phyloP scores from a whole-genome alignment of 495 filamentous ascomycete species.

The Halenospora varia region DNA sequence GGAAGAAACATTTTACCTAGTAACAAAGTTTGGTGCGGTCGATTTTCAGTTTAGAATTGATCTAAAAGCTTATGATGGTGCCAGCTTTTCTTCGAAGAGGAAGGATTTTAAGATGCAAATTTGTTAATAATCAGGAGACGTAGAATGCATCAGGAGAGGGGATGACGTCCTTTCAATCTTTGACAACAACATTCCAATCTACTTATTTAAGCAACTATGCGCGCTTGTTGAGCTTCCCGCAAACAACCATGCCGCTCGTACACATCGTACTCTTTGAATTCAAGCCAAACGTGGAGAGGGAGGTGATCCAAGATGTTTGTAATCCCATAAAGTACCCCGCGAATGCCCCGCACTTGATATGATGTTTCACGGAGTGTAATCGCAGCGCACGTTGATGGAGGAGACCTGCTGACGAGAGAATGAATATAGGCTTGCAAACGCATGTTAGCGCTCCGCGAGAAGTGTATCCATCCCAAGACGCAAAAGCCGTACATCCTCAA shows the following conservation, averaged over 20 bases:
- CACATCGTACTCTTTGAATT: slow-evolving; percentile 29
- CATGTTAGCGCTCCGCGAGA: slow-evolving; percentile 33
- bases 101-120: not conserved
- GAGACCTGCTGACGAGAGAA: not conserved
- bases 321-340: not conserved
- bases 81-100: too few species aligned
- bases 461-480: slow-evolving; percentile 45
- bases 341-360: not conserved
- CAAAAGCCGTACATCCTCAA: slow-evolving; percentile 55
- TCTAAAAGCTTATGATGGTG: too few species aligned
- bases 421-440: slow-evolving; percentile 20
- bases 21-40: too few species aligned
- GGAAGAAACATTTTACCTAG: too few species aligned
- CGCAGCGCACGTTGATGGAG: slow-evolving; percentile 7
- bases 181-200: not conserved
- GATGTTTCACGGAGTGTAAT: not conserved
- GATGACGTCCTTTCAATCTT: not conserved
- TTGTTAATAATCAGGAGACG: slow-evolving; percentile 9
- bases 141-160: not conserved
- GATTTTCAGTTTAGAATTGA: too few species aligned
- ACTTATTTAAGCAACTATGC: not conserved
- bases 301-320: slow-evolving; percentile 22
- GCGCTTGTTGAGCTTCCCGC: not conserved
- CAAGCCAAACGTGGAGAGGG: slow-evolving; percentile 15
- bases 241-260: slow-evolving; percentile 16